Conservation (phyloP, 768 basidiomycete species). For the Pleurotus pulmonarius region DNA sequence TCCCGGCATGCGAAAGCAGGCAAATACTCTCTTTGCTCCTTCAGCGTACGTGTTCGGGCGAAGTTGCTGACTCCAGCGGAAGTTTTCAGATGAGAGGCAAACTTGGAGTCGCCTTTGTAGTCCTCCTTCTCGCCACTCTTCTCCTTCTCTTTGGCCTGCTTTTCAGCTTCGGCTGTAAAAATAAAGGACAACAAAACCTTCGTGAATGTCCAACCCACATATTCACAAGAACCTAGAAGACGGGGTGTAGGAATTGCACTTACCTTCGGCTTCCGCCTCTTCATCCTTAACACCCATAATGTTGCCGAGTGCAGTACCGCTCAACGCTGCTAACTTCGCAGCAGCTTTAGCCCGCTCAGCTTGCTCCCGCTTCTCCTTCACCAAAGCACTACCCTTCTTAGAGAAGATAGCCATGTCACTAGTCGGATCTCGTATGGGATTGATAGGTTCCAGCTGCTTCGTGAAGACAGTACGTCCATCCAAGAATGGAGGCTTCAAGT, state of each 20-base stretch:
- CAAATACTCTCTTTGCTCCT: conserved; percentile 94
- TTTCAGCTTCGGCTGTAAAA: conserved; percentile 44
- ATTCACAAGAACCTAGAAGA: conserved; percentile 11
- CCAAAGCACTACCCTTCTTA: conserved; percentile 93
- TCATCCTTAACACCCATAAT: conserved; percentile 97
- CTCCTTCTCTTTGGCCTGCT: conserved; percentile 43
- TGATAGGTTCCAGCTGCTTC: conserved; percentile 94
- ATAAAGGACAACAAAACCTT: conserved; percentile 40
- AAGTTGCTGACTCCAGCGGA: conserved; percentile 78
- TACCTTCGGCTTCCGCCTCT: conserved; percentile 89
- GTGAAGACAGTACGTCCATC: conserved; percentile 96
- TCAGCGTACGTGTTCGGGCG: conserved; percentile 76
- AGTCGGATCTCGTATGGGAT: conserved; percentile 89
- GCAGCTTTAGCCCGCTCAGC: conserved; percentile 95
- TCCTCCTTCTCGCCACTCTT: conserved; percentile 57
- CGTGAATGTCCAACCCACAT: conserved; percentile 78
- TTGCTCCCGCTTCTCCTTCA: conserved; percentile 95
- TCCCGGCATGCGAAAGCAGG: conserved; percentile 98
- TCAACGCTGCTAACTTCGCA: conserved; percentile 88
- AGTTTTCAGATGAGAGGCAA: conserved; percentile 88
- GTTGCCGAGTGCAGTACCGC: conserved; percentile 93
- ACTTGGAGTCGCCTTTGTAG: conserved; percentile 95
- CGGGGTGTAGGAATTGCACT: conserved; percentile 28
- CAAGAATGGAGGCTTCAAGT: conserved; percentile 95
- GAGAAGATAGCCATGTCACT: conserved; percentile 95